phyloP scores from a whole-genome alignment of 2,329 filamentous ascomycete species.

The Talaromyces funiculosus region DNA sequence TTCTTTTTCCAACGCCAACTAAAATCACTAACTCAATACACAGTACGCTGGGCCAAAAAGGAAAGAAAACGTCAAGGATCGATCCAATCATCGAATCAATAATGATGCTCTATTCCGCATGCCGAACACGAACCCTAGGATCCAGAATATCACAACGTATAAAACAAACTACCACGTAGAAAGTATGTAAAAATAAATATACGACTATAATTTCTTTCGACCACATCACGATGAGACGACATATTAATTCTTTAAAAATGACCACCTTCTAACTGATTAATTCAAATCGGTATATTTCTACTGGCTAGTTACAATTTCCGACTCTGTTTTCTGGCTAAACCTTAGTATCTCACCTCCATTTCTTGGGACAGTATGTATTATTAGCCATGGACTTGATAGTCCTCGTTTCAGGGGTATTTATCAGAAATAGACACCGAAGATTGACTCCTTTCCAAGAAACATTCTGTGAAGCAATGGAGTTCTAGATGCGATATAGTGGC shows the following conservation, averaged over 20 bases:
- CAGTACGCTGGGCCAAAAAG: slow-evolving; percentile 59
- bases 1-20: too few species aligned
- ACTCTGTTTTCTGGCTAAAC: background rate
- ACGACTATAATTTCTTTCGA: background rate
- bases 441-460: background rate
- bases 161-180: background rate
- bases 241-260: background rate
- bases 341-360: background rate
- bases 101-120: background rate
- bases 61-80: slow-evolving; percentile 62
- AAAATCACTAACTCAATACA: slow-evolving; percentile 19
- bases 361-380: background rate
- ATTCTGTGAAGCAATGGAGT: too few species aligned
- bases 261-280: background rate
- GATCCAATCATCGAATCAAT: background rate
- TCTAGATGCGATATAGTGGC: too few species aligned
- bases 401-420: background rate
- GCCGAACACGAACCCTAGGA: background rate
- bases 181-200: too few species aligned
- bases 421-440: background rate
- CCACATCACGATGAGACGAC: background rate
- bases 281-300: background rate
- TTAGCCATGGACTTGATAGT: background rate
- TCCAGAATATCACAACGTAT: background rate
- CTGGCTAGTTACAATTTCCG: background rate